Conservation (phyloP, 2,329 filamentous ascomycete genomes). For the Penicillium verrucosum region DNA sequence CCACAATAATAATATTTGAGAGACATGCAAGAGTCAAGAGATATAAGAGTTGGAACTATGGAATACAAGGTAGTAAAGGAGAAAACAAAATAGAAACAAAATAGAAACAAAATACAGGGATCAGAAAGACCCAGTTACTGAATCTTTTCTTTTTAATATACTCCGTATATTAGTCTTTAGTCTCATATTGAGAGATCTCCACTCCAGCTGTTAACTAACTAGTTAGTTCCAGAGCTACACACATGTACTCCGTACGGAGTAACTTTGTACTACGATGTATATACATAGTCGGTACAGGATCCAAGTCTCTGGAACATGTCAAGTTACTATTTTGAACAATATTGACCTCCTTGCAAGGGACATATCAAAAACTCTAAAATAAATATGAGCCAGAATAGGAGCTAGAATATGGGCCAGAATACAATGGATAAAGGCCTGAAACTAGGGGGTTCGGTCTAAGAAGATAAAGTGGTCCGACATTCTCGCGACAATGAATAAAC, state of each 20-base stretch:
- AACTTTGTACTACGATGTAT: neutral
- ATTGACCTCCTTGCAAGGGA: slow-evolving; percentile 1
- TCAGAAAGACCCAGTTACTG: neutral
- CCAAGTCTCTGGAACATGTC: neutral
- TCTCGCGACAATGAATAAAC: neutral
- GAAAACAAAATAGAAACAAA: neutral
- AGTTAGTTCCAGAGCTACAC: neutral
- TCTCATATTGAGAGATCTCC: neutral
- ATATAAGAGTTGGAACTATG: neutral
- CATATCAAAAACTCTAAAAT: neutral
- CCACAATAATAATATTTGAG: neutral
- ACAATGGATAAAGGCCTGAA: neutral
- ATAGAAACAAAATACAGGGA: neutral
- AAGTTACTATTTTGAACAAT: neutral
- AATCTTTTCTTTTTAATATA: neutral
- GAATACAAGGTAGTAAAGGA: neutral
- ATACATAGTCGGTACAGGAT: neutral
- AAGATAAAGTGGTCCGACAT: slow-evolving; percentile 1
- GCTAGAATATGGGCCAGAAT: neutral
- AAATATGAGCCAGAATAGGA: neutral
- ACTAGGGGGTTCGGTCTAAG: slow-evolving; percentile 5
- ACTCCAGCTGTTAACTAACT: neutral
- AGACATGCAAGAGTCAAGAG: neutral
- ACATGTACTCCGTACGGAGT: neutral
- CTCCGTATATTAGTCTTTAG: neutral